Percentiles rank a stretch among this genome's conserved stretches.
These are phyloP conservation scores for Calonectria pseudoreteaudii DNA, from an alignment of 2,329 filamentous ascomycete species.

Conservation along the genomic window DNA sequence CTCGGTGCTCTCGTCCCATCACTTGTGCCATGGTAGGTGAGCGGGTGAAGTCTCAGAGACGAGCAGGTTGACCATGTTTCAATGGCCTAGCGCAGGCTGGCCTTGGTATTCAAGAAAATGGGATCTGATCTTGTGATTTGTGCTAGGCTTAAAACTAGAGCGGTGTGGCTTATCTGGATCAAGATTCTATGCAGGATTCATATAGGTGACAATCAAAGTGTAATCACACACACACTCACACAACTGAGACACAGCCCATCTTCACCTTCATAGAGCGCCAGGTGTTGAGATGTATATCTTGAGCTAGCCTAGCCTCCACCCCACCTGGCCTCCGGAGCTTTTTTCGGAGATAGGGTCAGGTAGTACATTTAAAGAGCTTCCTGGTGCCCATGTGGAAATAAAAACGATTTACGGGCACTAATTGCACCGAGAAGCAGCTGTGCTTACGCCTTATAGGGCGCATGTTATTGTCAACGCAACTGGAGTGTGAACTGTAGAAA, in stretches of 20 bases:
- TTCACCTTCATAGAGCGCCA: not conserved
- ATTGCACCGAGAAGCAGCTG: not conserved
- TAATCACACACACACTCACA: not conserved
- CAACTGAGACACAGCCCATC: not conserved
- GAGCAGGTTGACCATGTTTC: not conserved
- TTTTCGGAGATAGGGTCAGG: too few species aligned
- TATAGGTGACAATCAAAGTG: not conserved
- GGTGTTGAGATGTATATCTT: not conserved
- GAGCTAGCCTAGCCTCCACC: too few species aligned
- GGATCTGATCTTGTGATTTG: not conserved
- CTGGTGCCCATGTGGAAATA: not conserved
- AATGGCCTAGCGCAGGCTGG: not conserved
- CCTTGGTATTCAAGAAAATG: not conserved
- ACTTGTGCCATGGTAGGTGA: not conserved
- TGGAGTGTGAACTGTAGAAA: not conserved
- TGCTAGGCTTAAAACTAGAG: not conserved
- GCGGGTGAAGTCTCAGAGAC: not conserved
- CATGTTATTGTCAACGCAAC: constrained; percentile 12
- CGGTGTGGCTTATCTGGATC: not conserved
- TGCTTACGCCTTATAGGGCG: not conserved
- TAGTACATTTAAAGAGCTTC: too few species aligned
- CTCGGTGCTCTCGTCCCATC: not conserved
- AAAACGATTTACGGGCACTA: not conserved
- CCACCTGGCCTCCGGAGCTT: too few species aligned
- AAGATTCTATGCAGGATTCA: not conserved